A percentile compares a stretch with the other conserved stretches of the same genome.
These are phyloP conservation scores for Lyophyllum atratum DNA, from an alignment of 768 basidiomycete genomes.

Conservation along the genomic window DNA sequence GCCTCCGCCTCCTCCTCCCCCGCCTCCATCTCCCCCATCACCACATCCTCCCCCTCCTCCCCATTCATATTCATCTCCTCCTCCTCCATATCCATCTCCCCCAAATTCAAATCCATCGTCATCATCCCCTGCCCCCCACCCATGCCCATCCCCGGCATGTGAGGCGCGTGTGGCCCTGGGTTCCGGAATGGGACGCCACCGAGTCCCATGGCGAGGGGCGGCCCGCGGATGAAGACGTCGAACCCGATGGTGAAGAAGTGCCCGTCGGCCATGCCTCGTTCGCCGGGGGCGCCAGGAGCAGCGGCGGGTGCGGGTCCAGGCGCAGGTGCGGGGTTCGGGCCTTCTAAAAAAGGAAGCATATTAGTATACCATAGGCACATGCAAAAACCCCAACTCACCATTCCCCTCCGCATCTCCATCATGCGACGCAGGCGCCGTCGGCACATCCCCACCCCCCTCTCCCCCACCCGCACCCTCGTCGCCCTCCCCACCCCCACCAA, in stretches of 20 bases:
- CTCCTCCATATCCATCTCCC: neutral
- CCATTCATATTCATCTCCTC: neutral
- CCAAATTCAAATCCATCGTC: neutral
- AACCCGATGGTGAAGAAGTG: constrained; percentile 40
- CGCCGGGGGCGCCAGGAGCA: neutral
- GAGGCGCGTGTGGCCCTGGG: too few relatives aligned
- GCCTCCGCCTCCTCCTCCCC: constrained; percentile 1
- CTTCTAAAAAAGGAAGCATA: too few relatives aligned
- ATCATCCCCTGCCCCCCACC: neutral
- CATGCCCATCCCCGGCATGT: neutral
- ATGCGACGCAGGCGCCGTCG: neutral
- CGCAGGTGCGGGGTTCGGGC: neutral
- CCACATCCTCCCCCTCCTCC: neutral
- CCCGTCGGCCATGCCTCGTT: neutral
- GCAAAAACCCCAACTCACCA: neutral
- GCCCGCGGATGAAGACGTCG: constrained; percentile 35
- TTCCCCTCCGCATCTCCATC: neutral
- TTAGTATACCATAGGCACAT: neutral
- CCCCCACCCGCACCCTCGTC: neutral
- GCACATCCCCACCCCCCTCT: neutral
- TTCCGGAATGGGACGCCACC: too few relatives aligned
- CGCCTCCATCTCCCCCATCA: neutral
- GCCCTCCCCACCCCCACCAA: too few relatives aligned
- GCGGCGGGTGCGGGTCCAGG: neutral
- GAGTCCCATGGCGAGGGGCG: neutral